Base-by-base conservation (phyloP, 139 green algal genomes). In the Nannochloris sp. region DNA sequence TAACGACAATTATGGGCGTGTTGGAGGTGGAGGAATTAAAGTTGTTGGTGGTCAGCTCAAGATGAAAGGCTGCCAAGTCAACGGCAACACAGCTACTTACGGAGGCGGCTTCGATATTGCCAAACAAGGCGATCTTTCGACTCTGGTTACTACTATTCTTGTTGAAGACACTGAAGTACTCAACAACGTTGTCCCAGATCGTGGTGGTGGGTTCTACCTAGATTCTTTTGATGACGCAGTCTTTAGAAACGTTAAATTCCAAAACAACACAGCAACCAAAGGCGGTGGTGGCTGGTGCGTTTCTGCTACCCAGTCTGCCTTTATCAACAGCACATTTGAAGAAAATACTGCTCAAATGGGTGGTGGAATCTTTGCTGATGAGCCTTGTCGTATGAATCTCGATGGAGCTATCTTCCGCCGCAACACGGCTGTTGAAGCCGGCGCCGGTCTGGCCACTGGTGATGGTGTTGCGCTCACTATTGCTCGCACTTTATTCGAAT, bases 11-110 rank as follows among this genome's bases (percentile, higher is more conserved):
- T 27, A 7, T 1, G 67, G 57, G 0, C n/a, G 29, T 4, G 33
- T 29, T 13, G 67, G 55, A 38, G 67, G 60, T 32, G 66, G 36
- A 35, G 65, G 12, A 30, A 39, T 72, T 36, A 67, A 66, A 32
- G 46, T 74, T 27, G 42, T 69, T 32, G 62, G 56, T 9, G 67
- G 39, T 1, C 24, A 61, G n/a, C 33, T 19, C 5, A 19, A 14
- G 36, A 45, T 73, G 32, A 23, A 31, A 2, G 12, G 27, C 32
- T 70, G 54, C 45, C 14, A 61, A 33, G 5, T 74, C 12, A 27
- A 23, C 27, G 33, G 51, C 51, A 71, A 71, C 5, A 37, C 19
- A 15, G 64, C 64, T 3, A 53, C 14, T 19, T 71, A 63, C 42
- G 64, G 64, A 3, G 64, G 44, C 14, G 64, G 7, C 3, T 59